Percentiles rank a stretch among this genome's conserved stretches.
Evolutionary conservation across 1,284 basidiomycete genomes (phyloP).

Genomic region (Mycena citricolor): DNA sequence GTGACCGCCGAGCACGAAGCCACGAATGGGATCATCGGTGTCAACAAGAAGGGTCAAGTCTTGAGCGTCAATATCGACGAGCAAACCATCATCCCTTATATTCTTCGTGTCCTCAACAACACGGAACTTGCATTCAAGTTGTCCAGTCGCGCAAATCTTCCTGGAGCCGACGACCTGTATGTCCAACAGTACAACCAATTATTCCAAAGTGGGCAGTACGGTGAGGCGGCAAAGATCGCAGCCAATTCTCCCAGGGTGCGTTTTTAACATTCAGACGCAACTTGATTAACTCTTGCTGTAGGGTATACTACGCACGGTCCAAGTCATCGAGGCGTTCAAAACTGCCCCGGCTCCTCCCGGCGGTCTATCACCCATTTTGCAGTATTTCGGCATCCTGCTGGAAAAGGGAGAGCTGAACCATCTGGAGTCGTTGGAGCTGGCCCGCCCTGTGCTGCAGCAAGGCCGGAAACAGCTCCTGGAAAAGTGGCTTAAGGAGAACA

Average conservation of each 20-base stretch:
- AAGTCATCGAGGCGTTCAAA: constrained; percentile 99
- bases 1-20: constrained; percentile 96
- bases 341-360: constrained; percentile 88
- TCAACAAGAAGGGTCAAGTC: constrained; percentile 99
- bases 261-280: constrained; percentile 12
- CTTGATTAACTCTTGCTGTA: constrained; percentile 31
- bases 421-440: constrained; percentile 94
- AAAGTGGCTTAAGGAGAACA: constrained; percentile 99
- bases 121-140: constrained; percentile 98
- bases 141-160: constrained; percentile 94
- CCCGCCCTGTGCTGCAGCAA: constrained; percentile 94
- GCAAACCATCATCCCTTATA: constrained; percentile 94
- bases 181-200: constrained; percentile 94
- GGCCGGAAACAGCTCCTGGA: constrained; percentile 97
- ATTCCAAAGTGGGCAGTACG: constrained; percentile 88
- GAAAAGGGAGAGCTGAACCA: constrained; percentile 99
- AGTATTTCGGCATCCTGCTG: constrained; percentile 97
- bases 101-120: constrained; percentile 93
- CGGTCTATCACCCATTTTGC: constrained; percentile 93
- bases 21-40: constrained; percentile 95
- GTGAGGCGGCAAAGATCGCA: constrained; percentile 97
- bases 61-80: constrained; percentile 97
- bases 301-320: constrained; percentile 94
- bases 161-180: constrained; percentile 97
- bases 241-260: constrained; percentile 92